Evolutionary conservation across 192 early-diverging fungal genomes (phyloP).

Genomic region (Backusella parvicylindrica): DNA sequence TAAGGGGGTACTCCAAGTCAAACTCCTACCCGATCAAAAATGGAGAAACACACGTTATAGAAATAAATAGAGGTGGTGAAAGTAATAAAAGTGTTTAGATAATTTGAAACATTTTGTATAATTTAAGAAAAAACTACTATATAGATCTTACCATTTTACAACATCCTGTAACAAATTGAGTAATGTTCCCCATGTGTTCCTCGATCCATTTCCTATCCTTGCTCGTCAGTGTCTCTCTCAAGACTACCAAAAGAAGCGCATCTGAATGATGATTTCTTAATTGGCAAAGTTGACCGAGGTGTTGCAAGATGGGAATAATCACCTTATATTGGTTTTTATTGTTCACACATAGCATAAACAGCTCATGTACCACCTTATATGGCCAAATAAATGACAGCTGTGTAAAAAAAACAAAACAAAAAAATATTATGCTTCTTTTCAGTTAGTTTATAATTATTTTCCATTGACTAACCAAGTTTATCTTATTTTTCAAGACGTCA

Average conservation of each 20-base stretch:
- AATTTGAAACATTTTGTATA: neutral
- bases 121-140: neutral
- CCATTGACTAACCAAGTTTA: neutral
- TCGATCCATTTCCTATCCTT: neutral
- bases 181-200: neutral
- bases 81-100: neutral
- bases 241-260: neutral
- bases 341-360: slow-evolving; percentile 5
- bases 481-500: neutral
- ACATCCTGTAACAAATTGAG: neutral
- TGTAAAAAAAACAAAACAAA: too few species aligned
- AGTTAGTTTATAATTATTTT: too few species aligned
- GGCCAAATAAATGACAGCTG: slow-evolving; percentile 18
- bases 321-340: slow-evolving; percentile 9
- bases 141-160: neutral
- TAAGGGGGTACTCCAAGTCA: neutral
- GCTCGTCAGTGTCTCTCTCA: neutral
- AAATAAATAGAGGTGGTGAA: too few species aligned
- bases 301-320: neutral
- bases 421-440: too few species aligned
- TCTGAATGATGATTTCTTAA: neutral
- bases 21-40: neutral
- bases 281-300: neutral
- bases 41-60: neutral
- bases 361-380: neutral